Base-by-base conservation (phyloP, 2,329 filamentous ascomycete genomes). In the Fusarium sarcochroum region DNA sequence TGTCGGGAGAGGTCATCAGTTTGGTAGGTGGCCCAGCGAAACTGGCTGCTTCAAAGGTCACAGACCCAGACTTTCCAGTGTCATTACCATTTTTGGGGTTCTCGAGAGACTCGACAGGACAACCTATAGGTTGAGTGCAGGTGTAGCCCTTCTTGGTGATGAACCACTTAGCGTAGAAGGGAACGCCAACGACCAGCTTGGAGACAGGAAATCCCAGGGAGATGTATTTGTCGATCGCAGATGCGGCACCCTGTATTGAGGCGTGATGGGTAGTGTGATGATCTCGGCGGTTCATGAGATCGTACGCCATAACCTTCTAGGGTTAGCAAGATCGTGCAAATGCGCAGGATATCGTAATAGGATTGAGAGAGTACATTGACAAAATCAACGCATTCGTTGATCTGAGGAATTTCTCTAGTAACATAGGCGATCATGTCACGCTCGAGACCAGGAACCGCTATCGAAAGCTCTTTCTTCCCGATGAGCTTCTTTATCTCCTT, bases 361-460 rank as follows among this genome's bases (percentile, higher is more conserved):
- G 4, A 14, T 7, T 6, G 5, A 13, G 11, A 6, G 69, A 69
- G 58, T 45, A 80, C 79, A 48, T 92, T 92, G 73, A 92, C 82
- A 73, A 89, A 90, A 74, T 93, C 89, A 18, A 92, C 84, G 3
- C 83, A 81, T 14, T 80, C 75, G 80, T 86, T 87, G 68, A 92
- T 90, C 58, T 82, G 79, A 2, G 88, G 87, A 0, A 88, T 81
- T 8, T 86, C 86, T 23, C 83, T 77, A 6, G 80, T 63, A 0
- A 85, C 90, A 74, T 87, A 92, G n/a, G 88, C 90, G 6, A 92
- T 85, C 87, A 92, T 91, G 72, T 93, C 90, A 14, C n/a, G n/a
- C n/a, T n/a, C n/a, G n/a, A n/a, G n/a, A n/a, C n/a, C n/a, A n/a
- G n/a, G n/a, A n/a, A n/a, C n/a, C 80, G 79, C 90, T 37, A 91